Percentiles rank a stretch among this genome's conserved stretches.
Evolutionary conservation across 2,329 filamentous ascomycete genomes (phyloP).

Genomic region (Scedosporium aurantiacum): DNA sequence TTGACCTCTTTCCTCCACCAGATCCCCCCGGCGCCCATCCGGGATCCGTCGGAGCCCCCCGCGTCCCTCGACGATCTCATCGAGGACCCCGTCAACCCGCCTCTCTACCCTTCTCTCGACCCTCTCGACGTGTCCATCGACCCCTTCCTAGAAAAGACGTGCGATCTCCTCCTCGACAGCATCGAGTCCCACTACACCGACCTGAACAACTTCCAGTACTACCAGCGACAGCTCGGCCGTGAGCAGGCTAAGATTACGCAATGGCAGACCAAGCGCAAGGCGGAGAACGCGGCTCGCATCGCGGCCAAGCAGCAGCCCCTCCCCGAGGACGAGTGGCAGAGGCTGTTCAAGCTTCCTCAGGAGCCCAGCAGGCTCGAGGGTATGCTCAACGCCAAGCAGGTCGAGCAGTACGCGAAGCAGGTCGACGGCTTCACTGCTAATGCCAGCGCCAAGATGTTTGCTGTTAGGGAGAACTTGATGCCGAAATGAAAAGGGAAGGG

Average conservation of each 20-base stretch:
- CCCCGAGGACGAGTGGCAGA: constrained; percentile 96
- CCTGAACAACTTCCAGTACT: constrained; percentile 96
- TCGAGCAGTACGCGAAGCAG: constrained; percentile 95
- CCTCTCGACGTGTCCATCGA: constrained; percentile 88
- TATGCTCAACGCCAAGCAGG: constrained; percentile 89
- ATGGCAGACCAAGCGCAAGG: constrained; percentile 95
- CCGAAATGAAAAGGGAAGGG: constrained; percentile 32
- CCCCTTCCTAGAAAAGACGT: constrained; percentile 96
- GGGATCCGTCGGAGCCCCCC: constrained; percentile 60
- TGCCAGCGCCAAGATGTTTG: constrained; percentile 96
- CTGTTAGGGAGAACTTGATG: constrained; percentile 62
- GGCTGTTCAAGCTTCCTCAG: constrained; percentile 92
- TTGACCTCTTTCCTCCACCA: constrained; percentile 93
- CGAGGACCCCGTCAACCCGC: constrained; percentile 48
- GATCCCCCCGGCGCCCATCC: constrained; percentile 55
- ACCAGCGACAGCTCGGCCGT: constrained; percentile 83
- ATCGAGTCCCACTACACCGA: constrained; percentile 98
- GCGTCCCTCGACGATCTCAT: constrained; percentile 68
- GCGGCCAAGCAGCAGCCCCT: constrained; percentile 81
- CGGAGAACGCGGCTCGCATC: constrained; percentile 77
- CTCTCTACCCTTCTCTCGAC: constrained; percentile 81
- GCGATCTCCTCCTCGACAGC: constrained; percentile 87
- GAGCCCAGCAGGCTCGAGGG: constrained; percentile 89
- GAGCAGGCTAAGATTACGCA: constrained; percentile 94
- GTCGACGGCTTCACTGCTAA: constrained; percentile 91